Percentiles rank a stretch among this genome's conserved stretches.
Evolutionary conservation across 2,329 filamentous ascomycete genomes (phyloP).

Genomic region (Aspergillus transmontanensis): DNA sequence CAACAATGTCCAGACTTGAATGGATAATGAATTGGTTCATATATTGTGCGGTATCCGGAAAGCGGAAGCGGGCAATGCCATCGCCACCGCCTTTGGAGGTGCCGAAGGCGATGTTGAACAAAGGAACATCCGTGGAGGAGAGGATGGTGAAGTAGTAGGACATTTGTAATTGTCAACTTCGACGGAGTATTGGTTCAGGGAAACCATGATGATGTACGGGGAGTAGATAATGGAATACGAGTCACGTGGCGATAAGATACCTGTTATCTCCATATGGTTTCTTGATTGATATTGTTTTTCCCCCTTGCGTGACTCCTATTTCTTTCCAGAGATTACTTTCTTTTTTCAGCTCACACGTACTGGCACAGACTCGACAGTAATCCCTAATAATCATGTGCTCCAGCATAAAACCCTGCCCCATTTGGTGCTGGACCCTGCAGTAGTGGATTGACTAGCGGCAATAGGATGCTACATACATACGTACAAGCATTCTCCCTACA

Average conservation of each 20-base stretch:
- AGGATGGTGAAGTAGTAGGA: constrained; percentile 99
- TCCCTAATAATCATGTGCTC: too few relatives aligned
- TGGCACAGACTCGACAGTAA: too few relatives aligned
- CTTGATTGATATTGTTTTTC: too few relatives aligned
- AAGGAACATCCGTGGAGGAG: constrained; percentile 89
- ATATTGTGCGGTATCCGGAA: constrained; percentile 83
- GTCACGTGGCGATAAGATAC: not conserved
- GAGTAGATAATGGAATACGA: not conserved
- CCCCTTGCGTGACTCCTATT: too few relatives aligned
- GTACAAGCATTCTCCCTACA: not conserved
- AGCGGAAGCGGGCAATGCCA: constrained; percentile 85
- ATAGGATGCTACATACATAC: too few relatives aligned
- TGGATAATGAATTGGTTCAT: constrained; percentile 98
- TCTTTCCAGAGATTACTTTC: too few relatives aligned
- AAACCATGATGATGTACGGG: not conserved
- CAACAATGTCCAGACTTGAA: constrained; percentile 88
- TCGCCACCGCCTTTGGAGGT: constrained; percentile 95
- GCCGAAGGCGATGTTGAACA: constrained; percentile 97
- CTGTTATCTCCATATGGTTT: not conserved
- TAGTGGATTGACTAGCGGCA: not conserved
- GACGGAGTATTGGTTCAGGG: not conserved
- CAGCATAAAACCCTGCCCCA: too few relatives aligned
- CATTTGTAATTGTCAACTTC: constrained; percentile 56
- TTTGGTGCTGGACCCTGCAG: not conserved
- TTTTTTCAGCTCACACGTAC: too few relatives aligned